Conservation (phyloP, 805 yeast species). For the Zygoascus ofunaensis region DNA sequence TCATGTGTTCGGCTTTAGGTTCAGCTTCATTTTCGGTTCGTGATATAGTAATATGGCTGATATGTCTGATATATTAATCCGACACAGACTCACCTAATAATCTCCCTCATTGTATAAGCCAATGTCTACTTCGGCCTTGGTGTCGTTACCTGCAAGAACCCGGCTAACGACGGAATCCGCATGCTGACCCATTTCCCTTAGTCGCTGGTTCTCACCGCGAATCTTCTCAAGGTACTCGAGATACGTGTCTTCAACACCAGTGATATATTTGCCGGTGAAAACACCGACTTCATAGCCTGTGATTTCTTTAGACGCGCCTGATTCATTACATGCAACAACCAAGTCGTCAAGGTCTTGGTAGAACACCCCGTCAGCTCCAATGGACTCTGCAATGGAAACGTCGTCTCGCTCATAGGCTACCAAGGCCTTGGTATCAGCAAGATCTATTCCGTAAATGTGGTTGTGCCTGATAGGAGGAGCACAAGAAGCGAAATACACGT, state of each 20-base stretch:
- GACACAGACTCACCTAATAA: constrained; percentile 21
- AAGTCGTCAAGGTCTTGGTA: constrained; percentile 82
- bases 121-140: constrained; percentile 70
- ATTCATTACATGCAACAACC: constrained; percentile 58
- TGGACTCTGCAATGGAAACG: constrained; percentile 60
- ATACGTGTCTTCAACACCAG: constrained; percentile 86
- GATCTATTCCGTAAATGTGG: constrained; percentile 95
- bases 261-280: constrained; percentile 86
- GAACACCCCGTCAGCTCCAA: constrained; percentile 87
- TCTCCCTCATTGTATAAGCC: constrained; percentile 54
- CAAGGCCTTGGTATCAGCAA: constrained; percentile 88
- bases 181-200: constrained; percentile 39
- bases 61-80: no score
- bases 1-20: no score
- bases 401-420: constrained; percentile 78
- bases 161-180: constrained; percentile 31
- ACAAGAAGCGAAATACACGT: constrained; percentile 93
- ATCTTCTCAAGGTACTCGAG: constrained; percentile 71
- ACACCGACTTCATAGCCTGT: constrained; percentile 89
- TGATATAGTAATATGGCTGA: no score
- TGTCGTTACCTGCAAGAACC: constrained; percentile 44
- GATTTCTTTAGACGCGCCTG: constrained; percentile 31
- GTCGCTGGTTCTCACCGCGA: constrained; percentile 65
- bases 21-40: no score
- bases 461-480: constrained; percentile 97